Conservation (phyloP, 257 asterid species). For the Lavandula angustifolia region DNA sequence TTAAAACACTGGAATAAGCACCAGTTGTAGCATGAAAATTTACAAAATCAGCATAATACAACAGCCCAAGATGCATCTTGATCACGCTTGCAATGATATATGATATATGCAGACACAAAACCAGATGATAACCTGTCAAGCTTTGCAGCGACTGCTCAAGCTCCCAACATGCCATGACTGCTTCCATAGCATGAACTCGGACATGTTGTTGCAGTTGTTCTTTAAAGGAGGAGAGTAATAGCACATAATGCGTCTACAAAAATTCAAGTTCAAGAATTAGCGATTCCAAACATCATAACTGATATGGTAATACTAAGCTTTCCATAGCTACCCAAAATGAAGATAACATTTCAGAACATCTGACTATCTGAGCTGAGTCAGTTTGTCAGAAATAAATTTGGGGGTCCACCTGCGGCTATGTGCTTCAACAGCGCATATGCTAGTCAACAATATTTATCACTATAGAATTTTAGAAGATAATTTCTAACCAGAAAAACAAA, state of each 20-base stretch:
- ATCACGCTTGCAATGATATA: no score
- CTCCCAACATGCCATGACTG: constrained; percentile 79
- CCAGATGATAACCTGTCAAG: constrained; percentile 46
- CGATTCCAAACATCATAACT: not conserved
- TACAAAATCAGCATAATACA: no score
- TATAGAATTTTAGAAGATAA: not conserved
- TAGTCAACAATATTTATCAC: not conserved
- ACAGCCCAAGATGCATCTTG: no score
- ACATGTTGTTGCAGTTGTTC: constrained; percentile 72
- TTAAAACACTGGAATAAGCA: no score
- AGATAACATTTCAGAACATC: no score
- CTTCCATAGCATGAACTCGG: constrained; percentile 75
- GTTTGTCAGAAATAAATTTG: not conserved
- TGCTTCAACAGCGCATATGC: not conserved
- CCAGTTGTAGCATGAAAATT: no score
- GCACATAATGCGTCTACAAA: constrained; percentile 58
- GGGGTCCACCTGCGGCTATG: not conserved
- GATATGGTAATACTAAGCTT: not conserved
- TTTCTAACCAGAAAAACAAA: not conserved
- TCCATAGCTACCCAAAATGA: not conserved
- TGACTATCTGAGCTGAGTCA: no score
- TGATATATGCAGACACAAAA: no score
- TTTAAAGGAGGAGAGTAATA: constrained; percentile 66
- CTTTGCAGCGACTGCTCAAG: constrained; percentile 71
- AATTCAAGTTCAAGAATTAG: constrained; percentile 22